Percentiles rank a stretch among this genome's conserved stretches.
These are phyloP conservation scores for Aspergillus sp. DNA, from an alignment of 2,329 filamentous ascomycete species.

Conservation along the genomic window DNA sequence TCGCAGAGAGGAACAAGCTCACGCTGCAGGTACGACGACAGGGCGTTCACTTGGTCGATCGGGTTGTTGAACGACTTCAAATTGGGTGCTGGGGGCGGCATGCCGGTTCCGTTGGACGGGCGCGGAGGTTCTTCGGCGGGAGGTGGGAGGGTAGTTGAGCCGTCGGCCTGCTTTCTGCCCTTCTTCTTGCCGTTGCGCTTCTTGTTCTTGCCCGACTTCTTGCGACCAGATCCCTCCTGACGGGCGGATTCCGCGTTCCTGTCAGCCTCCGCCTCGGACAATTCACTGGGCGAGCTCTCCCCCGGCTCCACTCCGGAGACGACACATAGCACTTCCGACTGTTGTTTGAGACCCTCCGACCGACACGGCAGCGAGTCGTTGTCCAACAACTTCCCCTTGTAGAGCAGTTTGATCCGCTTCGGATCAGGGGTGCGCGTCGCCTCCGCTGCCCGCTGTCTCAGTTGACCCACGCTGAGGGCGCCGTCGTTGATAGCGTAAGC, in stretches of 20 bases:
- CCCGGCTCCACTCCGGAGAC: slow-evolving; percentile 42
- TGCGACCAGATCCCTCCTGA: slow-evolving; percentile 15
- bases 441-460: slow-evolving; percentile 44
- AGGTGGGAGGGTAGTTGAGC: slow-evolving; percentile 20
- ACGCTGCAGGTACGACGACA: slow-evolving; percentile 40
- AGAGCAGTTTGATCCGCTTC: slow-evolving; percentile 46
- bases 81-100: slow-evolving; percentile 37
- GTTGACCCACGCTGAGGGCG: slow-evolving; percentile 42
- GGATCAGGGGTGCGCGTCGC: slow-evolving; percentile 38
- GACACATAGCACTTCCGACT: slow-evolving; percentile 50
- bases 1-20: slow-evolving; percentile 42
- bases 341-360: slow-evolving; percentile 49
- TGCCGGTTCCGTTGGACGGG: slow-evolving; percentile 18
- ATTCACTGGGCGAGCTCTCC: slow-evolving; percentile 34
- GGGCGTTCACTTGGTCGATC: slow-evolving; percentile 41
- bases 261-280: slow-evolving; percentile 32
- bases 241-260: slow-evolving; percentile 20
- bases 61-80: slow-evolving; percentile 34
- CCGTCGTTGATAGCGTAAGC: slow-evolving; percentile 52
- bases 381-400: slow-evolving; percentile 50
- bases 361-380: slow-evolving; percentile 43
- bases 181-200: slow-evolving; percentile 29
- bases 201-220: slow-evolving; percentile 24
- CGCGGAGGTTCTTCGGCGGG: slow-evolving; percentile 16
- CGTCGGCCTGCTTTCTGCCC: slow-evolving; percentile 21